phyloP scores from a whole-genome alignment of 1,284 basidiomycete genomes.

The Cutaneotrichosporon daszewskae region DNA sequence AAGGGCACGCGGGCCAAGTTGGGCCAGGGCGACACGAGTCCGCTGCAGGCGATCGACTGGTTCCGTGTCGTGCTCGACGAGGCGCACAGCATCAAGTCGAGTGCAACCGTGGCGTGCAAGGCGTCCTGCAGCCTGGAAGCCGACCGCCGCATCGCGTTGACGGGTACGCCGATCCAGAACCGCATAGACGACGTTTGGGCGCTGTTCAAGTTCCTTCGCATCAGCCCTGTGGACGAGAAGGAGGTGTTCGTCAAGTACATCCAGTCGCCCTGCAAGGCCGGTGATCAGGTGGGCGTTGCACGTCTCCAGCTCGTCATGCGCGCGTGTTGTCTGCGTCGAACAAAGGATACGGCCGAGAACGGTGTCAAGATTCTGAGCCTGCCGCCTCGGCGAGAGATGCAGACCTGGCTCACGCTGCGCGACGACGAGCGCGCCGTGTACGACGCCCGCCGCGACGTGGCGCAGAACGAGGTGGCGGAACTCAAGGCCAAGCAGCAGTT shows the following conservation, averaged over 20 bases:
- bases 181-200: conserved; percentile 97
- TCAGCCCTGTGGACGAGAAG: conserved; percentile 90
- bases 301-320: conserved; percentile 97
- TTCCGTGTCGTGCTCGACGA: conserved; percentile 97
- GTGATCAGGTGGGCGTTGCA: conserved; percentile 82
- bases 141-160: conserved; percentile 85
- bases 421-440: conserved; percentile 79
- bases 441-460: conserved; percentile 62
- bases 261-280: conserved; percentile 82
- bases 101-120: conserved; percentile 83
- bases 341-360: conserved; percentile 79
- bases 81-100: conserved; percentile 97
- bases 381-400: conserved; percentile 78
- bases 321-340: conserved; percentile 89
- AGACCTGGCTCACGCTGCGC: conserved; percentile 78
- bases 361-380: conserved; percentile 79
- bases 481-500: conserved; percentile 81
- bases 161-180: conserved; percentile 98
- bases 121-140: conserved; percentile 93
- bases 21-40: conserved; percentile 62
- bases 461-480: conserved; percentile 52
- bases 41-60: conserved; percentile 95
- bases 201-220: conserved; percentile 87
- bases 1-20: conserved; percentile 49
- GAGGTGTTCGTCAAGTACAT: conserved; percentile 88